These are phyloP conservation scores for Coniochaeta ligniaria DNA, from an alignment of 2,329 filamentous ascomycete species.

Conservation along the genomic window DNA sequence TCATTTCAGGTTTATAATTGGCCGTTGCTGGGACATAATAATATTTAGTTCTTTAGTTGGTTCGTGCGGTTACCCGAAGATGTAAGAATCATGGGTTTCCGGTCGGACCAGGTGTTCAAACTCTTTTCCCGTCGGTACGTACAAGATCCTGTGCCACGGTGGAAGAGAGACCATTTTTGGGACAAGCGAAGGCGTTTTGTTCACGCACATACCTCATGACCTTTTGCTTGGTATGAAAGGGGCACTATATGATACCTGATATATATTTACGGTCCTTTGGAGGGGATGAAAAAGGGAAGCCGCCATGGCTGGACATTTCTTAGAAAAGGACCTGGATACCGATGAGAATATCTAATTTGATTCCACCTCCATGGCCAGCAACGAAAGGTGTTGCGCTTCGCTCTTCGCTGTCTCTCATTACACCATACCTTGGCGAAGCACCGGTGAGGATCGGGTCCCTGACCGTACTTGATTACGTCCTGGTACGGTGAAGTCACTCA, in stretches of 20 bases:
- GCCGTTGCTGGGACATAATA: background rate
- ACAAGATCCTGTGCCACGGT: background rate
- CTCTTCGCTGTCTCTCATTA: background rate
- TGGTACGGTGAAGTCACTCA: background rate
- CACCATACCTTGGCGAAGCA: background rate
- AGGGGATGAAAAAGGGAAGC: background rate
- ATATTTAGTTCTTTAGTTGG: background rate
- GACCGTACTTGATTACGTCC: background rate
- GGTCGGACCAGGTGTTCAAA: background rate
- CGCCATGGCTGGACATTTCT: background rate
- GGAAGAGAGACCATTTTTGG: background rate
- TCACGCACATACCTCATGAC: background rate
- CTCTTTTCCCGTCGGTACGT: background rate
- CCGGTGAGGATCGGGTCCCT: background rate
- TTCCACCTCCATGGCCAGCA: background rate
- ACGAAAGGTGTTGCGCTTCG: background rate
- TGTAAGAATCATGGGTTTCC: background rate
- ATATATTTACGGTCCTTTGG: background rate
- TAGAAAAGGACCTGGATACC: background rate
- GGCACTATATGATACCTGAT: background rate
- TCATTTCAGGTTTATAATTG: background rate
- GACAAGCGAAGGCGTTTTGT: background rate
- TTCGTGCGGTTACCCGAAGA: background rate
- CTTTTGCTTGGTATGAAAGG: background rate
- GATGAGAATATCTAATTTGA: background rate